Evolutionary conservation across 768 basidiomycete genomes (phyloP), one percentile per base, ranked within the genome.

Genomic region (Candolleomyces efflorescens): DNA sequence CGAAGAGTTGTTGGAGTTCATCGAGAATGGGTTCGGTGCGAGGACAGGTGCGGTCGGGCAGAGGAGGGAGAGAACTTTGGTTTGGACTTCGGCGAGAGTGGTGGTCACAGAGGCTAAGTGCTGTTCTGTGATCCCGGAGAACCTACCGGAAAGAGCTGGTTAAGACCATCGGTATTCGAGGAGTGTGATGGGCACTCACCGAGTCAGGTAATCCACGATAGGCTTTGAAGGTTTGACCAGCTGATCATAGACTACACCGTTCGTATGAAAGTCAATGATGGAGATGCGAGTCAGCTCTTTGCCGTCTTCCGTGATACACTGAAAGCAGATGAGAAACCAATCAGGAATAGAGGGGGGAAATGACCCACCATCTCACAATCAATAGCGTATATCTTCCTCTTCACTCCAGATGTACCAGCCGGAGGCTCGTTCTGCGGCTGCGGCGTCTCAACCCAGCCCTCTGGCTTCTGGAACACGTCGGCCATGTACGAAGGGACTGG

Each of bases 341-440:
- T 18, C 15, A 49, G 2, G 7, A 7, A 10, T 55, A 55, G 47
- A 49, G 4, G 18, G 36, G 17, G 51, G 50, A 17, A 11, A 37
- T 22, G 10, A 65, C 83, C 54, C 59, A 92, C 95, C 96, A 98
- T 98, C 70, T 98, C 96, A 70, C 96, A 98, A 77, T 99, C 96
- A 48, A 99, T 82, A 0, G 92, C 92, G 55, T 90, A 86, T 23
- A 96, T 81, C 58, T 75, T 78, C 3, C 80, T 76, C 27, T 65
- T 71, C 37, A 55, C 53, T 18, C 72, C 65, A 44, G 51, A 67
- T 53, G 55, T 65, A 22, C 67, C 67, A 2, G 71, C 65, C 17
- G 72, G 64, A 1, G 62, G 54, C 0, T 5, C 32, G 32, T 32
- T 32, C 32, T 7, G 11, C 32, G 75, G 69, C 56, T 83, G 71